Evolutionary conservation across 345 rosid genomes (phyloP).

Genomic region (Rhizophora apiculata): DNA sequence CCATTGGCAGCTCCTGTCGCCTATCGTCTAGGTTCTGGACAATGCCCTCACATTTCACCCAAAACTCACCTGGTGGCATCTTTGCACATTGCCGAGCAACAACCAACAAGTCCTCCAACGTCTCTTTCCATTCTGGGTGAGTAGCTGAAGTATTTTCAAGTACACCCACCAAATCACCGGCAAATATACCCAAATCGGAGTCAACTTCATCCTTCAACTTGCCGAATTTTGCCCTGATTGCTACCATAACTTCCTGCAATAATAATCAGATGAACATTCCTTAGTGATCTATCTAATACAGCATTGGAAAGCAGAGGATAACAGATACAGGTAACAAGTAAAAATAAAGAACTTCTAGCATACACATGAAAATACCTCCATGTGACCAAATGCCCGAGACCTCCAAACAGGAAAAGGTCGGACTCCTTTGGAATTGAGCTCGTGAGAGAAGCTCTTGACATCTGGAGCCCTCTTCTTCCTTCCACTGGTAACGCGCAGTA

Average conservation of each 20-base stretch:
- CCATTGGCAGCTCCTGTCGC: constrained; percentile 94
- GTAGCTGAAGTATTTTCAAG: constrained; percentile 61
- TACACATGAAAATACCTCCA: constrained; percentile 55
- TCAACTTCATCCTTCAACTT: constrained; percentile 88
- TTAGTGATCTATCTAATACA: neutral
- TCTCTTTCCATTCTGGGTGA: constrained; percentile 67
- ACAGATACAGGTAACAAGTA: neutral
- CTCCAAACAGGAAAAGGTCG: constrained; percentile 87
- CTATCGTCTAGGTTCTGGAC: constrained; percentile 84
- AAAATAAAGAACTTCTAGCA: neutral
- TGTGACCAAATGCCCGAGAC: constrained; percentile 82
- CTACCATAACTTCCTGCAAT: constrained; percentile 76
- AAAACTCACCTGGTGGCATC: constrained; percentile 81
- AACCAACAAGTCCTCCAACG: constrained; percentile 82
- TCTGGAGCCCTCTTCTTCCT: constrained; percentile 76
- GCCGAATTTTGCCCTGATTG: constrained; percentile 77
- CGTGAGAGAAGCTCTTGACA: constrained; percentile 96
- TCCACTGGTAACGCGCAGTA: constrained; percentile 78
- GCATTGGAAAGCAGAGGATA: neutral
- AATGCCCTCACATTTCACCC: constrained; percentile 83
- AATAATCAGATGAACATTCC: constrained; percentile 12
- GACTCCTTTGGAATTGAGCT: constrained; percentile 96
- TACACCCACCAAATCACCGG: constrained; percentile 79
- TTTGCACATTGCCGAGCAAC: constrained; percentile 71
- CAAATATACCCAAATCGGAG: constrained; percentile 82